Evolutionary conservation across 2,329 filamentous ascomycete species (phyloP).

Genomic region (Sclerotinia glacialis): DNA sequence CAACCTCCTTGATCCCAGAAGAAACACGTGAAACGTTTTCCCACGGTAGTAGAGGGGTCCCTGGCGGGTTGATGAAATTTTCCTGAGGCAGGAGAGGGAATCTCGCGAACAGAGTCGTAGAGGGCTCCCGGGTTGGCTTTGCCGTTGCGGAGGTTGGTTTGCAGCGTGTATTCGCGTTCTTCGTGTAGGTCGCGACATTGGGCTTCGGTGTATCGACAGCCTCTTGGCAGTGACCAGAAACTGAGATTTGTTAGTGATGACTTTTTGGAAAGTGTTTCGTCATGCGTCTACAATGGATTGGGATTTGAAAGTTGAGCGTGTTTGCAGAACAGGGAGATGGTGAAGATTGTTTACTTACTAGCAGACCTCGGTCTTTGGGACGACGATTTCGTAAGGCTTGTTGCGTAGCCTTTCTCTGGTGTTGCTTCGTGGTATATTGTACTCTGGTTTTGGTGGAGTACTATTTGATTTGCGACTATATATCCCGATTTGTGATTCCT

Average conservation of each 20-base stretch:
- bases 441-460: neutral
- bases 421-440: neutral
- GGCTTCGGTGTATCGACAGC: slow-evolving; percentile 33
- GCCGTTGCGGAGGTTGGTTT: slow-evolving; percentile 29
- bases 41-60: neutral
- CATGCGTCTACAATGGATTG: neutral
- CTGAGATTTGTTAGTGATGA: slow-evolving; percentile 18
- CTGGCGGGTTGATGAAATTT: neutral
- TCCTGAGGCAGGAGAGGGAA: neutral
- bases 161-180: slow-evolving; percentile 10
- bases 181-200: slow-evolving; percentile 35
- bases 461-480: neutral
- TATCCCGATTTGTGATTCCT: neutral
- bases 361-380: slow-evolving; percentile 30
- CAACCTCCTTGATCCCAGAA: slow-evolving; percentile 1
- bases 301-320: neutral
- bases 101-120: slow-evolving; percentile 9
- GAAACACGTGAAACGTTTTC: slow-evolving; percentile 20
- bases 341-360: slow-evolving; percentile 23
- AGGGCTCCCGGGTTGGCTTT: slow-evolving; percentile 27
- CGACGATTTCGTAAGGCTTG: slow-evolving; percentile 10
- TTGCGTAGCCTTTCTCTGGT: slow-evolving; percentile 22
- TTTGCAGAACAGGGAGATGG: no score
- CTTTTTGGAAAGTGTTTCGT: neutral
- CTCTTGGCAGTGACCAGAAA: slow-evolving; percentile 26